Base-by-base conservation (phyloP, 768 basidiomycete genomes). In the Fomitopsis pulvina region DNA sequence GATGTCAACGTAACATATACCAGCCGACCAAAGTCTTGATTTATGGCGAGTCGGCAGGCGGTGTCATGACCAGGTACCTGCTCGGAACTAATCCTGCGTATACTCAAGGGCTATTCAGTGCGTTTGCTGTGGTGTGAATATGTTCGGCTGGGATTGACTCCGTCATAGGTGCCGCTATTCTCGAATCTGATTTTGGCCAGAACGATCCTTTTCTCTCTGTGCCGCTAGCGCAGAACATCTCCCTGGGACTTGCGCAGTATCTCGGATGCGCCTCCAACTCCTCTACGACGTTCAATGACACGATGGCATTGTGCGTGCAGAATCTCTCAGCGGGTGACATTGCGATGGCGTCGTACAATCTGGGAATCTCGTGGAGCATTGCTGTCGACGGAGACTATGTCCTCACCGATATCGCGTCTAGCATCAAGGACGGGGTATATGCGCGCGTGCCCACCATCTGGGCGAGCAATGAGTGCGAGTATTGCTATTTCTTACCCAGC, bases 401-500 rank as follows among this genome's bases (percentile, higher is more conserved):
- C 18, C 51, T 52, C 16, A 43, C 45, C 32, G 51, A 52, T 29
- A 52, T 52, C 16, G 34, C 40, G 28, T 34, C 45, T 20, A 52
- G 51, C 32, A 52, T 52, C 18, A 40, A n/a, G 4, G 51, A 52
- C n/a, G 51, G 51, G 22, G 28, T 41, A 8, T 52, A 52, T 34
- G 40, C 38, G 2, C 51, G 51, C 26, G 51, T 52, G 21, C 51
- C 51, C 18, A 52, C 45, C 5, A 52, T 52, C 20, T 52, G 45
- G 45, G 28, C 45, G 45, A 52, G 41, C 45, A 52, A 52, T 30
- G 39, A 52, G n/a, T 52, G 51, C 51, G 51, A 52, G 18, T 52
- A 47, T 29, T 52, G 51, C 40, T 52, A 47, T 41, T 52, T 52
- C 51, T 39, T 52, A 4, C 51, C 51, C 6, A 40, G 45, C 22